Conservation (phyloP, 2,329 filamentous ascomycete species). For the Colletotrichum magnum region DNA sequence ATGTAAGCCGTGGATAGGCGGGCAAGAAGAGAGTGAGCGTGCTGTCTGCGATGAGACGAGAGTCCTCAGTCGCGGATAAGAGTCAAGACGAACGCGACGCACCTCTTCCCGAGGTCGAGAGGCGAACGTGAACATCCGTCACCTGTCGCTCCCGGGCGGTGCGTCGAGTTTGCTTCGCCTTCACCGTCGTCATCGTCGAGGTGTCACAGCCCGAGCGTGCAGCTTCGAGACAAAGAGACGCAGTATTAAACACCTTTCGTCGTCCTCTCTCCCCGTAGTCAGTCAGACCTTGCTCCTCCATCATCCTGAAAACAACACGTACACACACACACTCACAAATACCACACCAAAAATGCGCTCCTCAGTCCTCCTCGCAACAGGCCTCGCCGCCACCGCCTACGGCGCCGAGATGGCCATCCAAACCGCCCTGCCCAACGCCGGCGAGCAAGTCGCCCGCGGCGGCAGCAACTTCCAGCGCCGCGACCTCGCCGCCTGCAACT, state of each 20-base stretch:
- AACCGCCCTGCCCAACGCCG: slow-evolving; percentile 11
- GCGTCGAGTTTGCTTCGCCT: background rate
- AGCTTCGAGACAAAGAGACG: too few relatives aligned
- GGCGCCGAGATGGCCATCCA: background rate
- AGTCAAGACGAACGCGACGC: too few relatives aligned
- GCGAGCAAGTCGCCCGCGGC: background rate
- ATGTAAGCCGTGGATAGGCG: too few relatives aligned
- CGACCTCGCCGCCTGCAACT: slow-evolving; percentile 35
- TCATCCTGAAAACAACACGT: background rate
- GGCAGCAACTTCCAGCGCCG: slow-evolving; percentile 8
- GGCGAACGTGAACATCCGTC: too few relatives aligned
- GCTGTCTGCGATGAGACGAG: too few relatives aligned
- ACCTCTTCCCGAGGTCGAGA: too few relatives aligned
- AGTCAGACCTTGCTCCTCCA: too few relatives aligned
- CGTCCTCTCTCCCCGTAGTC: background rate
- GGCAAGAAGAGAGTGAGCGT: too few relatives aligned
- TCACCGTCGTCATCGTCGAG: background rate
- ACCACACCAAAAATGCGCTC: slow-evolving; percentile 15
- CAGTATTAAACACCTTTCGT: background rate
- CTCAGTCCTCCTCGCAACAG: slow-evolving; percentile 13
- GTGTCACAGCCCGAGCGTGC: background rate
- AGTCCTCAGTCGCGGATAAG: too few relatives aligned
- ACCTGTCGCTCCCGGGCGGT: too few relatives aligned
- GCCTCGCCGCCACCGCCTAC: slow-evolving; percentile 7
- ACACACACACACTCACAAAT: background rate